A percentile compares a stretch with the other conserved stretches of the same genome.
Evolutionary conservation across 2,329 filamentous ascomycete genomes (phyloP).

Genomic region (Verticillium albo-atrum): DNA sequence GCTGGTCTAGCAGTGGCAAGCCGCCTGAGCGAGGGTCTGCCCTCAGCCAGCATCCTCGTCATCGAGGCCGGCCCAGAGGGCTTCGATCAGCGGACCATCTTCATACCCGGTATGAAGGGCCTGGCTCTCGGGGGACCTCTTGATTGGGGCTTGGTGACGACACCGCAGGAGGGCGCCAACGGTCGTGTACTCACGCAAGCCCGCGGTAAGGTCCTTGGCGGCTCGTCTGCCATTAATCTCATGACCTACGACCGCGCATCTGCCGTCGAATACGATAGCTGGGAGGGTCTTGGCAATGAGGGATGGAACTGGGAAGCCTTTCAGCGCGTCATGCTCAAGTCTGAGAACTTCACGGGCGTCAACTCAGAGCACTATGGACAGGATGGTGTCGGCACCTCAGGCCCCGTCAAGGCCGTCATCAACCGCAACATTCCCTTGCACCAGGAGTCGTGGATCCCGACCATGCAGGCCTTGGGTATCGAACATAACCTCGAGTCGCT

Average conservation of each 20-base stretch:
- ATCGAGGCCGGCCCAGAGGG: conserved; percentile 23
- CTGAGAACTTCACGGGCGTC: conserved; percentile 21
- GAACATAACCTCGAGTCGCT: conserved; percentile 37
- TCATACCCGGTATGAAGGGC: conserved; percentile 20
- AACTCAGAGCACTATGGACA: conserved; percentile 11
- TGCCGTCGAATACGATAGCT: conserved; percentile 25
- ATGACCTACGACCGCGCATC: conserved; percentile 27
- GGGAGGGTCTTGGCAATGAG: conserved; percentile 25
- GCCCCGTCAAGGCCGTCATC: conserved; percentile 22
- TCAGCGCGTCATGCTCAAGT: conserved; percentile 22
- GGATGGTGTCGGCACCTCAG: conserved; percentile 14
- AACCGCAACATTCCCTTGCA: conserved; percentile 38
- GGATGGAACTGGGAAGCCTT: conserved; percentile 33
- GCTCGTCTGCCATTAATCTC: conserved; percentile 39
- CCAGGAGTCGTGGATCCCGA: conserved; percentile 37
- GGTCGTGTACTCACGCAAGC: conserved; percentile 30
- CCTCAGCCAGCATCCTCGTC: conserved; percentile 18
- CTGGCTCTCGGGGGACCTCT: conserved; percentile 16
- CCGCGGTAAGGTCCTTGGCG: conserved; percentile 41
- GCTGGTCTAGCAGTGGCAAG: conserved; percentile 25
- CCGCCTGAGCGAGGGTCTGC: conserved; percentile 16
- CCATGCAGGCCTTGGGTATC: conserved; percentile 38
- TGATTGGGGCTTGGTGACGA: conserved; percentile 36
- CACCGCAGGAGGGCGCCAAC: conserved; percentile 31
- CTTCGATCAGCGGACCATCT: conserved; percentile 18